A percentile compares a stretch with the other conserved stretches of the same genome.
Conservation (phyloP, 2,329 filamentous ascomycete species). For the Arthroderma sp. region DNA sequence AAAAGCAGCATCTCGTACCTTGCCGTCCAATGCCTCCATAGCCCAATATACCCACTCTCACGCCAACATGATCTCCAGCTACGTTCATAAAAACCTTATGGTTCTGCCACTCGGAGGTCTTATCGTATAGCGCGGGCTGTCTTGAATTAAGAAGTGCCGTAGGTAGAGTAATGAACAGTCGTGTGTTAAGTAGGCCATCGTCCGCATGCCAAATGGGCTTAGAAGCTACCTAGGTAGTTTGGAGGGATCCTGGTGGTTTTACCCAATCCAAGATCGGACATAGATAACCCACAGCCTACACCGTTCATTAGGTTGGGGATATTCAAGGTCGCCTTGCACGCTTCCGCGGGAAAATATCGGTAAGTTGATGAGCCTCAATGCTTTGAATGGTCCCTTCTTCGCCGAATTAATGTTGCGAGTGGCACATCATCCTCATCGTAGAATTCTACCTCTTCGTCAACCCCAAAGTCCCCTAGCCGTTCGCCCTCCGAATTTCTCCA, state of each 20-base stretch:
- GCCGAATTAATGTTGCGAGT: conserved; percentile 40
- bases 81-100: conserved; percentile 20
- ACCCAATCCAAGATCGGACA: no score
- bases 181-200: no score
- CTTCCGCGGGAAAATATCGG: no score
- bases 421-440: conserved; percentile 46
- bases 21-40: conserved; percentile 53
- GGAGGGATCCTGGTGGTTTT: no score
- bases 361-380: background rate
- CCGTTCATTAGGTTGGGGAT: no score
- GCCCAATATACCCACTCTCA: conserved; percentile 48
- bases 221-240: no score
- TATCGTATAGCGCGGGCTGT: conserved; percentile 41
- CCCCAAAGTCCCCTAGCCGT: conserved; percentile 50
- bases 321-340: background rate
- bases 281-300: no score
- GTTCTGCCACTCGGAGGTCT: conserved; percentile 42
- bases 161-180: no score
- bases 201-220: no score
- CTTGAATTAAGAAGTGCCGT: no score
- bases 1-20: conserved; percentile 30
- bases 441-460: conserved; percentile 50
- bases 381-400: background rate
- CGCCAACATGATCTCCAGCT: conserved; percentile 45
- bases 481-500: conserved; percentile 55